Evolutionary conservation across 768 basidiomycete genomes (phyloP).

Genomic region (Boletus subcaerulescens): DNA sequence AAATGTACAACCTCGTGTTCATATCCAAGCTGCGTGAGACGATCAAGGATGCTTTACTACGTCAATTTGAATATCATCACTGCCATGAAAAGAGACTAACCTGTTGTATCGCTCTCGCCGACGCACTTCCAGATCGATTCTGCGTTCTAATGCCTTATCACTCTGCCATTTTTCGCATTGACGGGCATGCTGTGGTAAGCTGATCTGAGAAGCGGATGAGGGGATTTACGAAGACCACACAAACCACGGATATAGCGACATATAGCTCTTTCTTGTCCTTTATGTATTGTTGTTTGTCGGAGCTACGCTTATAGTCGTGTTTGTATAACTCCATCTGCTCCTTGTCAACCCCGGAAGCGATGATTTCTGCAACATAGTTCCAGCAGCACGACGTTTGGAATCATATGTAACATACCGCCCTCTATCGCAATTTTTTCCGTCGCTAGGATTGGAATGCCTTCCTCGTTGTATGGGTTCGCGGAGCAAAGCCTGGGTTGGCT

Average conservation of each 20-base stretch:
- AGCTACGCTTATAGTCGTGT: neutral
- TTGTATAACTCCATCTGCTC: conserved; percentile 1
- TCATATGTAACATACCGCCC: neutral
- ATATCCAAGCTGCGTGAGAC: conserved; percentile 5
- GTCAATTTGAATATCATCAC: neutral
- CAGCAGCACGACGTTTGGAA: neutral
- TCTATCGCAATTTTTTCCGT: neutral
- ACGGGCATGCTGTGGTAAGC: neutral
- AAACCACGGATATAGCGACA: neutral
- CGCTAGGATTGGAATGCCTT: neutral
- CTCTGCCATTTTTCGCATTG: neutral
- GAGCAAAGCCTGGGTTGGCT: neutral
- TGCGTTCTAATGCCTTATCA: no score
- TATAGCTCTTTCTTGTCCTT: neutral
- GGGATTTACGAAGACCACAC: neutral
- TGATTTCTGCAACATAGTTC: neutral
- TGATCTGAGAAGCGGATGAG: neutral
- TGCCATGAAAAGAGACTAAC: neutral
- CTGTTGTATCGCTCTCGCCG: neutral
- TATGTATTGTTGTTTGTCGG: neutral
- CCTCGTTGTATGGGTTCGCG: neutral
- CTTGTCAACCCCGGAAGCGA: neutral
- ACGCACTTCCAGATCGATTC: neutral
- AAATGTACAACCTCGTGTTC: neutral
- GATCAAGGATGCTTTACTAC: conserved; percentile 5